These are phyloP conservation scores for Rhododendron henanense DNA, from an alignment of 148 eudicot species.

Conservation along the genomic window DNA sequence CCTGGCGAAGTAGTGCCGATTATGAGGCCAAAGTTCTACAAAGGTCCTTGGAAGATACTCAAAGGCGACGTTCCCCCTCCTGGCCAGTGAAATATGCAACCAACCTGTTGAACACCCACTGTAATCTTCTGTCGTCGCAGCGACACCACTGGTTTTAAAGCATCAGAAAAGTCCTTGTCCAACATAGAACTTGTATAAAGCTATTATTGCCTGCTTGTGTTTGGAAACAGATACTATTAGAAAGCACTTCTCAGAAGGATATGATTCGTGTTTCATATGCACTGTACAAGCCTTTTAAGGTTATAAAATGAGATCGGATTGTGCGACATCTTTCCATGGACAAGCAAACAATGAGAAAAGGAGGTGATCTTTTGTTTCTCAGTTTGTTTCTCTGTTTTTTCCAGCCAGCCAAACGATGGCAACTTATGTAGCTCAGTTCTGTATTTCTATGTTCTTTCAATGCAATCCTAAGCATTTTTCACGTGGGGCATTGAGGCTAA, in stretches of 20 bases:
- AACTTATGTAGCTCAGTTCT: background rate
- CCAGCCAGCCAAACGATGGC: conserved; percentile 18
- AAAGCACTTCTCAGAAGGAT: background rate
- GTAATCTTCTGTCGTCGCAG: background rate
- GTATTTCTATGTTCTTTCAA: background rate
- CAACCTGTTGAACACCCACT: background rate
- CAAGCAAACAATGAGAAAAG: background rate
- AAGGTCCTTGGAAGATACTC: conserved; percentile 83
- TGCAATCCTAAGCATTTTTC: background rate
- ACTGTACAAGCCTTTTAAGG: background rate
- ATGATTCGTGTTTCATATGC: background rate
- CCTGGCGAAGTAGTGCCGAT: conserved; percentile 76
- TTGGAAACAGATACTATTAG: background rate
- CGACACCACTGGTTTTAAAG: background rate
- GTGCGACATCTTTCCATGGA: background rate
- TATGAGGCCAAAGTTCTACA: conserved; percentile 80
- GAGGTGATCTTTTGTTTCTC: background rate
- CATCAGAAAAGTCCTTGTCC: too few relatives aligned
- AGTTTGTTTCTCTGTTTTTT: background rate
- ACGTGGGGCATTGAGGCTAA: background rate
- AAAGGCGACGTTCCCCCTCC: conserved; percentile 55
- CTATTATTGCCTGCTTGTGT: background rate
- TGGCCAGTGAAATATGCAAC: conserved; percentile 6
- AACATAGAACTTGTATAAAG: background rate
- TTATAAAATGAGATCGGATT: background rate